Evolutionary conservation across 129 eudicot species (phyloP), one percentile per base, ranked within the genome.

Genomic region (Kitagawia praeruptora): DNA sequence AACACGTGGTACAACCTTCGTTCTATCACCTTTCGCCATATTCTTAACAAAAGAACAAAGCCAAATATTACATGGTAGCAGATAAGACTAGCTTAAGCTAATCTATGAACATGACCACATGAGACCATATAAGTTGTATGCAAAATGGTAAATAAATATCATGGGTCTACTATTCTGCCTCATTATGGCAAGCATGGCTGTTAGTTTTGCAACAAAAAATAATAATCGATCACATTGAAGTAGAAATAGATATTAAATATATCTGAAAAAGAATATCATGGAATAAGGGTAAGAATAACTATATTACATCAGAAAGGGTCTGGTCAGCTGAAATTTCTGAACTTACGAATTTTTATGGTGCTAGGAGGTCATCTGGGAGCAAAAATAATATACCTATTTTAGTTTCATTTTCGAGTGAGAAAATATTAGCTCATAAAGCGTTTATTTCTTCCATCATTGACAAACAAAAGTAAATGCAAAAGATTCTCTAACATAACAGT

Each of bases 1-100:
- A 6, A 85, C 89, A 77, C 83, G 91, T 47, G 91, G 91, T 21
- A 88, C 87, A 23, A 88, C 91, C 46, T 67, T 85, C 77, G 58
- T 75, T 64, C 84, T 83, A 42, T 88, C 89, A 53, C 58, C 80
- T 71, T 85, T 56, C 28, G 80, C 87, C 87, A 88, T 85, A 77
- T 88, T 88, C 91, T 88, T 42, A 71, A 23, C 37, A 73, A 44
- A 13, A 42, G 53, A 44, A 25, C 44, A 73, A 73, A 42, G 54
- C 28, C 47, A n/a, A 53, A 21, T 79, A 72, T 70, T 70, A 74
- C 15, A 2, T 31, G 25, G 38, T 18, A 61, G 63, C 77, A 37
- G 23, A 34, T n/a, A 51, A 66, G 46, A 72, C 25, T 1, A 45
- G 6, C 53, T 78, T 75, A 31, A 76, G 75, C 56, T 54, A 42